Percentiles rank a stretch among this genome's conserved stretches.
Conservation (phyloP, 371 early-diverging fungal species). For the Mortierella sp. region DNA sequence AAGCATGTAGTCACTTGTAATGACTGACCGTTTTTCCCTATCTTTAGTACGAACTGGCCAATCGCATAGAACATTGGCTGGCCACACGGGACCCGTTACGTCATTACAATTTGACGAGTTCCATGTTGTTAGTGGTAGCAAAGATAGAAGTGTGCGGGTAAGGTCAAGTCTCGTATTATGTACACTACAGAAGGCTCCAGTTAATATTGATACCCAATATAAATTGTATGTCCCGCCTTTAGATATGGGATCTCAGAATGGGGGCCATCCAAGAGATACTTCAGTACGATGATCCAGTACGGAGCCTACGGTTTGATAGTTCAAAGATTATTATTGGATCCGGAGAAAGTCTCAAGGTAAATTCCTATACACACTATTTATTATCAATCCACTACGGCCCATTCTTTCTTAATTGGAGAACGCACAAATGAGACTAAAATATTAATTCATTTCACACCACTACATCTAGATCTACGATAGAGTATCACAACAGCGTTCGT, state of each 20-base stretch:
- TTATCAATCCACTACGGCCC: background rate
- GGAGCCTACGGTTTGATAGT: conserved; percentile 71
- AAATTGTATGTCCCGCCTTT: background rate
- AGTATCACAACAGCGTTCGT: conserved; percentile 68
- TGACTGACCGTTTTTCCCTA: background rate
- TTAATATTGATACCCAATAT: background rate
- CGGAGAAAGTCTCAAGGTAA: conserved; percentile 67
- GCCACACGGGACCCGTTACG: conserved; percentile 79
- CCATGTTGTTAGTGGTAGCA: conserved; percentile 82
- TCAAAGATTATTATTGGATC: conserved; percentile 66
- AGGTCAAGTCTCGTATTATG: conserved; percentile 21
- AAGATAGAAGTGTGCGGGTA: conserved; percentile 83
- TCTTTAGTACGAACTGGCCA: conserved; percentile 80
- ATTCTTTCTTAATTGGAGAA: background rate
- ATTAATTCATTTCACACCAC: background rate
- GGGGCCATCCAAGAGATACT: conserved; percentile 75
- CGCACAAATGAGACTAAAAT: background rate
- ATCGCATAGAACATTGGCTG: conserved; percentile 80
- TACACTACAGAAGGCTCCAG: background rate
- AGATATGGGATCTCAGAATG: conserved; percentile 90
- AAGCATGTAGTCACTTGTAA: too few relatives aligned
- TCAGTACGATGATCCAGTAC: conserved; percentile 66
- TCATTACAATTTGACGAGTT: conserved; percentile 84
- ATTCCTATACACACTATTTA: too few relatives aligned
- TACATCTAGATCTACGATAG: conserved; percentile 69